Conservation (phyloP, 768 basidiomycete species). For the Pisolithus orientalis region DNA sequence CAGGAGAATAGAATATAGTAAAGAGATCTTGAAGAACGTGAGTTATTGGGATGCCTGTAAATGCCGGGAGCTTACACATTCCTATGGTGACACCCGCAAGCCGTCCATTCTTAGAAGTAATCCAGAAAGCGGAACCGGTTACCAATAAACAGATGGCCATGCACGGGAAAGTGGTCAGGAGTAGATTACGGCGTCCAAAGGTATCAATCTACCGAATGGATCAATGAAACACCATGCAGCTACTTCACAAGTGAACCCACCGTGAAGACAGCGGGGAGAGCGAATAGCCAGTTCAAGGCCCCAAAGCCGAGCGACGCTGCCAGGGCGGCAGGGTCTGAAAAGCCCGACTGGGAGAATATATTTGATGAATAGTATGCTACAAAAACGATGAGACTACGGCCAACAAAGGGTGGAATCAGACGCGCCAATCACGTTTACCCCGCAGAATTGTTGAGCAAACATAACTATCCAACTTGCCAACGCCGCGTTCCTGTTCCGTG, state of each 20-base stretch:
- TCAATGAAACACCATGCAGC: not conserved
- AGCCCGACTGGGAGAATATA: constrained; percentile 59
- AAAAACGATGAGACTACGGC: too few species aligned
- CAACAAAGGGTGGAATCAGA: not conserved
- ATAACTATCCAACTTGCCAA: constrained; percentile 54
- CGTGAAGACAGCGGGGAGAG: constrained; percentile 8
- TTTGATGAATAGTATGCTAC: constrained; percentile 71
- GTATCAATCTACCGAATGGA: too few species aligned
- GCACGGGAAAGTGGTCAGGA: too few species aligned
- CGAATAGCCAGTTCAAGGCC: constrained; percentile 39
- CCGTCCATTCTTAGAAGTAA: constrained; percentile 30
- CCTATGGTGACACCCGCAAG: constrained; percentile 42
- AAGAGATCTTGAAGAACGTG: constrained; percentile 31
- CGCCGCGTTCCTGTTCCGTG: constrained; percentile 59
- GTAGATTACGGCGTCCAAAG: too few species aligned
- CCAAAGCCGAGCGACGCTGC: constrained; percentile 61
- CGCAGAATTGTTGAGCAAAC: constrained; percentile 76
- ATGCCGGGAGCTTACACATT: constrained; percentile 25
- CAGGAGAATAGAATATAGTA: constrained; percentile 42
- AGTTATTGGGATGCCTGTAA: not conserved
- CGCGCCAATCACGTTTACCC: constrained; percentile 52
- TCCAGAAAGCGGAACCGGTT: constrained; percentile 53
- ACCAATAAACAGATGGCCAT: too few species aligned
- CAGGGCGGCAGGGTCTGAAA: constrained; percentile 45
- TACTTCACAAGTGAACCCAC: constrained; percentile 16